Evolutionary conservation across 75 land plant genomes (phyloP).

Genomic region (Pseudotsuga menziesii): DNA sequence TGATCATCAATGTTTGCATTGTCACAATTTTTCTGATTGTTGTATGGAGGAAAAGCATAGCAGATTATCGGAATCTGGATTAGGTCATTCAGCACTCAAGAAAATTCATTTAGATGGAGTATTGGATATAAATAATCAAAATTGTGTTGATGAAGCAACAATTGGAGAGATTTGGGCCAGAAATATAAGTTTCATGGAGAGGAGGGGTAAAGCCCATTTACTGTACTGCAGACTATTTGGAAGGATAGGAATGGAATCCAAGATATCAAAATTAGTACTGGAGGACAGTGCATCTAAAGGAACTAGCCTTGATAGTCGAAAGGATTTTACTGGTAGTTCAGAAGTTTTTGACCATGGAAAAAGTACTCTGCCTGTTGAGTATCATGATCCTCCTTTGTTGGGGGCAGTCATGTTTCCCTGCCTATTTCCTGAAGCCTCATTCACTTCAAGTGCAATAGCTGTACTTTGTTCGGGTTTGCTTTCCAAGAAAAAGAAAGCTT

Average conservation of each 20-base stretch:
- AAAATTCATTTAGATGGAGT: background rate
- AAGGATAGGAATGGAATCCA: background rate
- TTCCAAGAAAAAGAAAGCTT: background rate
- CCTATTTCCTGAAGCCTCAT: background rate
- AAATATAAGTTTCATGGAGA: constrained; percentile 3
- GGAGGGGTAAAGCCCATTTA: background rate
- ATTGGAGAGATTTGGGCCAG: constrained; percentile 1
- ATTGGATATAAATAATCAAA: background rate
- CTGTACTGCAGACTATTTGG: background rate
- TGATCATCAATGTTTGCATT: background rate
- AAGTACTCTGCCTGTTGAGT: background rate
- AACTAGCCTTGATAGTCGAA: background rate
- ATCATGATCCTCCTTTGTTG: background rate
- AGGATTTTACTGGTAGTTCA: background rate
- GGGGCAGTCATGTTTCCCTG: background rate
- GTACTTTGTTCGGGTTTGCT: background rate
- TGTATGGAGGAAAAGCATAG: background rate
- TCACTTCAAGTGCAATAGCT: constrained; percentile 3
- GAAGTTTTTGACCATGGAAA: background rate
- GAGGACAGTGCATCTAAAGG: background rate
- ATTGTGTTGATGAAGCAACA: background rate
- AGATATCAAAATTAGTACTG: background rate
- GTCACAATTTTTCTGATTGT: background rate
- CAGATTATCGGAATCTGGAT: background rate
- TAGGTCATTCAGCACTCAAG: background rate